Base-by-base conservation (phyloP, 1,284 basidiomycete genomes). In the Ustilago loliicola region DNA sequence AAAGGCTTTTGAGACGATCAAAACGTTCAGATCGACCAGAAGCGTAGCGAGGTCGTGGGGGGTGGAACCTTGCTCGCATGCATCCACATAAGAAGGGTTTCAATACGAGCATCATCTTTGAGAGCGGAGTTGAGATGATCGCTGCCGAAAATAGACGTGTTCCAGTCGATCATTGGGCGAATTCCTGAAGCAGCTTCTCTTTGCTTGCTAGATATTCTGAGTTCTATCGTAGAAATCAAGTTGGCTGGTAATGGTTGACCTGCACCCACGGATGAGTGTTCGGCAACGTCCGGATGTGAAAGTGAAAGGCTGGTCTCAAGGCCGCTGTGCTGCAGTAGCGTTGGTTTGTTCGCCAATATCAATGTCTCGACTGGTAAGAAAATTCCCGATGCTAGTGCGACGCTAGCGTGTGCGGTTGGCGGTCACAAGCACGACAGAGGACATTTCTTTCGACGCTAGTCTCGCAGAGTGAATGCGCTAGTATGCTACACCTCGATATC, bases 351-450 rank as follows among this genome's bases (percentile, higher is more conserved):
- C 40, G 40, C 40, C 40, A 42, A 6, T 15, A 15, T 15, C 7
- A 45, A n/a, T 50, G 48, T 50, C 48, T 50, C 48, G 48, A 11
- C 27, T 50, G 48, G 17, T 6, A 19, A 27, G 2, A 19, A 50
- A 50, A 27, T 50, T 50, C 48, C 48, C 48, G 48, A 50, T 29
- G 48, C 29, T 50, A 50, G 48, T 50, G 25, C 25, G 27, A 50
- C 15, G 25, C 27, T 50, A 50, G 25, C n/a, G 25, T 21, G 17
- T 1, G 40, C 40, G 40, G n/a, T 17, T 45, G 40, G 40, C 48
- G 27, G 23, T 30, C 48, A 50, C n/a, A 11, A 27, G 27, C 23
- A 11, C 48, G 48, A 29, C 25, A 27, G 11, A 29, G 8, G 23
- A 15, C 23, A 4, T 13, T 6, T 25, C 27, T 50, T n/a, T n/a